Evolutionary conservation across 768 basidiomycete species (phyloP).

Genomic region (Russula dissimulans): DNA sequence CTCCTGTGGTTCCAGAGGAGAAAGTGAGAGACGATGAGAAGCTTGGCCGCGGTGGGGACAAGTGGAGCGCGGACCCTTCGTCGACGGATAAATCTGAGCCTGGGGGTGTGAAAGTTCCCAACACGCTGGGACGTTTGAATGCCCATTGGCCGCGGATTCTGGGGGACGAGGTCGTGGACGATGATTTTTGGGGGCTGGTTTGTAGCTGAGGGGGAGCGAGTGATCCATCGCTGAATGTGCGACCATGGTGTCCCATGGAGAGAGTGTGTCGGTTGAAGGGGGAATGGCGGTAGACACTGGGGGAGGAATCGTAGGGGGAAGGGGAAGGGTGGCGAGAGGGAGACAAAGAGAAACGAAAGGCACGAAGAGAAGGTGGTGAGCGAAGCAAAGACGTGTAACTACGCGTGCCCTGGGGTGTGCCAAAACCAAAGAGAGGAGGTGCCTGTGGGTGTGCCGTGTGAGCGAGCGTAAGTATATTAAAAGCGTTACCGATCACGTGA

Average conservation of each 20-base stretch:
- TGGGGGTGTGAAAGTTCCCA: conserved; percentile 50
- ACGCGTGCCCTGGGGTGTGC: conserved; percentile 26
- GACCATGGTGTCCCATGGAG: conserved; percentile 24
- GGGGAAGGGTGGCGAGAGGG: conserved; percentile 34
- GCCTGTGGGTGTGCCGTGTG: conserved; percentile 1
- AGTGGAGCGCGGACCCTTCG: conserved; percentile 27
- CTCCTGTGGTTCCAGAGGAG: conserved; percentile 20
- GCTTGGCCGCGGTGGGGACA: conserved; percentile 19
- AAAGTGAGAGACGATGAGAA: conserved; percentile 20
- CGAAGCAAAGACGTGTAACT: conserved; percentile 30
- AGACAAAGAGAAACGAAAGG: conserved; percentile 35
- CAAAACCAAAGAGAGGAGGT: conserved; percentile 19
- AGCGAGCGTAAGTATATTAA: neutral
- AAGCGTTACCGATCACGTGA: conserved; percentile 11
- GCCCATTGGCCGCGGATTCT: conserved; percentile 22
- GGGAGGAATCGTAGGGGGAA: conserved; percentile 28
- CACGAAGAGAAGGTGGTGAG: conserved; percentile 34
- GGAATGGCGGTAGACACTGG: conserved; percentile 23
- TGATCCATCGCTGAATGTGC: conserved; percentile 29
- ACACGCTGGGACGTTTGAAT: conserved; percentile 41
- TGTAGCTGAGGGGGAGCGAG: neutral
- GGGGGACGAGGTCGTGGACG: conserved; percentile 6
- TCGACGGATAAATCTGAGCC: conserved; percentile 25
- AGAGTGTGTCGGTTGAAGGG: conserved; percentile 13
- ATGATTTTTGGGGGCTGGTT: neutral